Evolutionary conservation across 805 yeast species (phyloP).

Genomic region (Kregervanrija delftensis): DNA sequence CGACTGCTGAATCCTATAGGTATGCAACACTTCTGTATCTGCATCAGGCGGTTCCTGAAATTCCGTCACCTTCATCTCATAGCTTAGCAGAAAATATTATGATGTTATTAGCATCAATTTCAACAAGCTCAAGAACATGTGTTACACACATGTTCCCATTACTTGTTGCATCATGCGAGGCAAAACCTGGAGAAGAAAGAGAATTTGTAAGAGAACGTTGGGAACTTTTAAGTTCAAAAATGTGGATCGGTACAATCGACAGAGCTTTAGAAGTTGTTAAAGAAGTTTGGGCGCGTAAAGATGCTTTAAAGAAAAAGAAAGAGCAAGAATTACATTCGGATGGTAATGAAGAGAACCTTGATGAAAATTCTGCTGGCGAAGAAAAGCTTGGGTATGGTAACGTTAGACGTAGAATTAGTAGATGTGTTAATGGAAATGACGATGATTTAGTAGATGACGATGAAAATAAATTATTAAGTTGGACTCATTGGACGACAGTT

Average conservation of each 20-base stretch:
- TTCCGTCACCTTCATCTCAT: constrained; percentile 48
- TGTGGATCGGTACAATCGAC: constrained; percentile 64
- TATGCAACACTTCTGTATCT: constrained; percentile 51
- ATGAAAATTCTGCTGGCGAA: constrained; percentile 8
- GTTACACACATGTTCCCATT: constrained; percentile 61
- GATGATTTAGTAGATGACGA: constrained; percentile 27
- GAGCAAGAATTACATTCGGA: constrained; percentile 7
- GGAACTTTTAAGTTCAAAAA: constrained; percentile 42
- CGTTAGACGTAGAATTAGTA: constrained; percentile 19
- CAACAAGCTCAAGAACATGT: constrained; percentile 47
- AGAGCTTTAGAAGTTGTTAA: constrained; percentile 61
- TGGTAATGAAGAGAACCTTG: constrained; percentile 6
- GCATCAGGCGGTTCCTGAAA: constrained; percentile 68
- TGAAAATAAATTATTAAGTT: constrained; percentile 36
- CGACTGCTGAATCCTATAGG: constrained; percentile 67
- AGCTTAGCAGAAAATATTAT: constrained; percentile 54
- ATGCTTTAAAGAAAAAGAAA: constrained; percentile 29
- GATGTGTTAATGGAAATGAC: constrained; percentile 37
- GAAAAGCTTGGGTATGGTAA: constrained; percentile 19
- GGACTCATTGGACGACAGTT: constrained; percentile 61
- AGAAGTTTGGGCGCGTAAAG: constrained; percentile 66
- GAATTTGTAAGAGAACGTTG: constrained; percentile 57
- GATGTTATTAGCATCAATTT: constrained; percentile 55
- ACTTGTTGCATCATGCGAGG: constrained; percentile 61
- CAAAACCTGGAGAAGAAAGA: constrained; percentile 48